These are phyloP conservation scores for Thuidium tamariscinum DNA, from an alignment of 225 moss, liverwort and hornwort species.

Conservation along the genomic window DNA sequence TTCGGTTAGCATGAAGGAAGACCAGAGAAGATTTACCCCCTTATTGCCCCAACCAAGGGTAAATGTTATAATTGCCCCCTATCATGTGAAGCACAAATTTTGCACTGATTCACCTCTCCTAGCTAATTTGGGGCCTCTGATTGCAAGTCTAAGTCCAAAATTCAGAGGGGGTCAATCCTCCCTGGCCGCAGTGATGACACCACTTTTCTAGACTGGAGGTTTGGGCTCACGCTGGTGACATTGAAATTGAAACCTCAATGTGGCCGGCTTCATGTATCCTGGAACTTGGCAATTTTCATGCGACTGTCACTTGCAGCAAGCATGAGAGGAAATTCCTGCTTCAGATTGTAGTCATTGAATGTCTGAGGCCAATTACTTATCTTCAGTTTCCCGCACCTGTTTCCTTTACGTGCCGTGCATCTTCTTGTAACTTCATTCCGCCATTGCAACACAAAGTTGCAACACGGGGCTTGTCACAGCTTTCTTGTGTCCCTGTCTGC, in stretches of 20 bases:
- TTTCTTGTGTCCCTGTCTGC: not conserved
- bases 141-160: too few relatives aligned
- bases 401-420: fast-evolving
- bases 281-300: not conserved
- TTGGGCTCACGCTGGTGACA: not conserved
- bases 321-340: too few relatives aligned
- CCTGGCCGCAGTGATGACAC: not conserved
- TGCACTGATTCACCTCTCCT: too few relatives aligned
- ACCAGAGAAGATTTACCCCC: too few relatives aligned
- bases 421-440: not conserved
- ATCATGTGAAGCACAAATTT: too few relatives aligned
- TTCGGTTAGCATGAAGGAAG: not conserved
- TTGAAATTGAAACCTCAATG: not conserved
- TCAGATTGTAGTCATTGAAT: not conserved
- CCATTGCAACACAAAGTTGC: not conserved
- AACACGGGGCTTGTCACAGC: not conserved
- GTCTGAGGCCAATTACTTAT: too few relatives aligned
- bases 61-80: too few relatives aligned
- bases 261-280: too few relatives aligned
- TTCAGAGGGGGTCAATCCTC: too few relatives aligned
- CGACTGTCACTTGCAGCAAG: too few relatives aligned
- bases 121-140: too few relatives aligned
- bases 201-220: not conserved
- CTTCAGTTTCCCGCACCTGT: not conserved
- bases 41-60: too few relatives aligned